Conservation (phyloP, 148 eudicot species). For the Amaranthus hypochondriacus region DNA sequence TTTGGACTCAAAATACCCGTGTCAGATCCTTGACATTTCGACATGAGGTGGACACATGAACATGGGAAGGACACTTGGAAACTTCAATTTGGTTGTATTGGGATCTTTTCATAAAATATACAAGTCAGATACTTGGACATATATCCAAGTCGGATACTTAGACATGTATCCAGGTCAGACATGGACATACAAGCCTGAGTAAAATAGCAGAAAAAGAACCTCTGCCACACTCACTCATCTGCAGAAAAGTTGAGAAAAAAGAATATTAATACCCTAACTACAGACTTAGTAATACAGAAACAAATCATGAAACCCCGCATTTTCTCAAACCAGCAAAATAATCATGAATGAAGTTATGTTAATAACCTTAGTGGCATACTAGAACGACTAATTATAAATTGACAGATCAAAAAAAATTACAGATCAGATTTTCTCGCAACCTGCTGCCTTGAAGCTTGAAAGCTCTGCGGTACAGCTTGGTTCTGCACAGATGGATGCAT, state of each 20-base stretch:
- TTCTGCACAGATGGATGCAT: constrained; percentile 77
- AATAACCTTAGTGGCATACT: too few species aligned
- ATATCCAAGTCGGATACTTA: too few species aligned
- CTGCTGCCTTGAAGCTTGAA: constrained; percentile 62
- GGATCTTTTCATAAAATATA: too few species aligned
- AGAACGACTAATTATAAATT: neutral
- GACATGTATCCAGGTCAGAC: too few species aligned
- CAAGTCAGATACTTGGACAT: too few species aligned
- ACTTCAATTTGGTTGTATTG: too few species aligned
- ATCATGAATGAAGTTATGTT: neutral
- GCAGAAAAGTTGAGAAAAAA: neutral
- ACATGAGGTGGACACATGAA: too few species aligned
- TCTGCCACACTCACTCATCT: neutral
- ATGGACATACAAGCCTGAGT: too few species aligned
- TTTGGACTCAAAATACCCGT: too few species aligned
- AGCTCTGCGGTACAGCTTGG: constrained; percentile 43
- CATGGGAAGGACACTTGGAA: too few species aligned
- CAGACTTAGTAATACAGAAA: neutral
- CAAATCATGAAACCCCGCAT: neutral
- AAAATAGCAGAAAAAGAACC: neutral
- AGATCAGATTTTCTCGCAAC: constrained; percentile 21
- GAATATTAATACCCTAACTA: neutral
- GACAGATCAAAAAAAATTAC: neutral
- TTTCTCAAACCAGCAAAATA: neutral
- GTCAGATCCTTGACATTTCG: too few species aligned